Evolutionary conservation across 495 filamentous ascomycete genomes (phyloP).

Genomic region (Opeltia flavorubescens): DNA sequence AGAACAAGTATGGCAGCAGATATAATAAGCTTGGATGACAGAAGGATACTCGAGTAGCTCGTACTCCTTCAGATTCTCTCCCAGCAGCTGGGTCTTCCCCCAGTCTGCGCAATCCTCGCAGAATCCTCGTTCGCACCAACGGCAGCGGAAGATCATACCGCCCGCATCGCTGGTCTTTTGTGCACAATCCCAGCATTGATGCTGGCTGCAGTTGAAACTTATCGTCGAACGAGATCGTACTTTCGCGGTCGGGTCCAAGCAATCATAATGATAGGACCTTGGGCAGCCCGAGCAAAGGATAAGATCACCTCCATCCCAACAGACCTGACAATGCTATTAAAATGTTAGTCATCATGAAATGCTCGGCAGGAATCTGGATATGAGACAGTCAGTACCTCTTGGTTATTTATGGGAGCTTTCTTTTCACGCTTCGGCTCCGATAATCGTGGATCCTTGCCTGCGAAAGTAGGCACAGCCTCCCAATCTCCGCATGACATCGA

Average conservation of each 20-base stretch:
- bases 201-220: constrained; percentile 42
- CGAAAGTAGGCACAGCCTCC: constrained; percentile 44
- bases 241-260: constrained; percentile 30
- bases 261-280: constrained; percentile 39
- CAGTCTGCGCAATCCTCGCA: constrained; percentile 53
- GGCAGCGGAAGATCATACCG: constrained; percentile 45
- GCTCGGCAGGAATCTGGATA: background rate
- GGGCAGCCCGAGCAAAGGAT: constrained; percentile 40
- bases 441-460: constrained; percentile 39
- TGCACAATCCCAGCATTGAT: constrained; percentile 39
- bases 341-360: too few relatives aligned
- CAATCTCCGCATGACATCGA: constrained; percentile 37
- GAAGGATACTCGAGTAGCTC: constrained; percentile 32
- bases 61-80: constrained; percentile 35
- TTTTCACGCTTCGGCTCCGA: constrained; percentile 30
- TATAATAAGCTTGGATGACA: constrained; percentile 32
- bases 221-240: constrained; percentile 20
- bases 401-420: constrained; percentile 29
- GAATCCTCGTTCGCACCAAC: constrained; percentile 40
- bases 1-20: constrained; percentile 31
- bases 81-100: constrained; percentile 34
- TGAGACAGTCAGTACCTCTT: constrained; percentile 26
- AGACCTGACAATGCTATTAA: constrained; percentile 43
- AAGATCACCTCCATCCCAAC: constrained; percentile 34
- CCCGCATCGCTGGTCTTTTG: constrained; percentile 42